These are phyloP conservation scores for Cicer bijugum DNA, from an alignment of 306 rosid genomes.

Conservation along the genomic window DNA sequence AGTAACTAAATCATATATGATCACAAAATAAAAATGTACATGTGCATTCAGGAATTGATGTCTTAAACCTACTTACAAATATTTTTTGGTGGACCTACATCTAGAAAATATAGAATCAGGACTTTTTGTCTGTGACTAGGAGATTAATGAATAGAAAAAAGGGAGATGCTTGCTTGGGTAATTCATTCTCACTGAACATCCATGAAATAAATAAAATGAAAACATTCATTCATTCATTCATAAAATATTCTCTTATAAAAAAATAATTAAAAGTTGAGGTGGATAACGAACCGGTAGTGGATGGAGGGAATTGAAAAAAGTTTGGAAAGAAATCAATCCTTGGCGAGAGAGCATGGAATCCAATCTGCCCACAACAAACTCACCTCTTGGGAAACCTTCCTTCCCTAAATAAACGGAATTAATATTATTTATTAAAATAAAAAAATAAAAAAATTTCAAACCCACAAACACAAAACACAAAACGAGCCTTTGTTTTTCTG, in stretches of 20 bases:
- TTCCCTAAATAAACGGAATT: not conserved
- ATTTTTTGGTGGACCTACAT: not conserved
- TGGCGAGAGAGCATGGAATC: slow-evolving; percentile 81
- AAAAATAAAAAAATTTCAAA: slow-evolving; percentile 25
- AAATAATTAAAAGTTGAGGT: slow-evolving; percentile 30
- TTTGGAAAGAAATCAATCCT: slow-evolving; percentile 59
- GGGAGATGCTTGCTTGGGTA: slow-evolving; percentile 34
- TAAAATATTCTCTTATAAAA: not conserved
- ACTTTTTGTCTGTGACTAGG: slow-evolving; percentile 31
- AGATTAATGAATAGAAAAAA: slow-evolving; percentile 18
- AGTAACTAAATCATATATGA: slow-evolving; percentile 22
- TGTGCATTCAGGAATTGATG: slow-evolving; percentile 28
- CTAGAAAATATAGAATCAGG: slow-evolving; percentile 7
- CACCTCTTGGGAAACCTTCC: not conserved
- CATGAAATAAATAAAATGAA: slow-evolving; percentile 23
- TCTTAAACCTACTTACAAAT: slow-evolving; percentile 21
- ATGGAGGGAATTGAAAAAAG: slow-evolving; percentile 47
- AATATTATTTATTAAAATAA: not conserved
- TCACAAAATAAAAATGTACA: slow-evolving; percentile 32
- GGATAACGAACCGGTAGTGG: slow-evolving; percentile 53
- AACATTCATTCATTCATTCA: not conserved
- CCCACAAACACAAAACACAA: not conserved
- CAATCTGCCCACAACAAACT: slow-evolving; percentile 46
- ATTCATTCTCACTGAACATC: slow-evolving; percentile 31
- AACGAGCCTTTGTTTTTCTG: slow-evolving; percentile 22